Evolutionary conservation across 495 filamentous ascomycete genomes (phyloP), one percentile per base, ranked within the genome.

Genomic region (Paragyromitra xinjiangensis): DNA sequence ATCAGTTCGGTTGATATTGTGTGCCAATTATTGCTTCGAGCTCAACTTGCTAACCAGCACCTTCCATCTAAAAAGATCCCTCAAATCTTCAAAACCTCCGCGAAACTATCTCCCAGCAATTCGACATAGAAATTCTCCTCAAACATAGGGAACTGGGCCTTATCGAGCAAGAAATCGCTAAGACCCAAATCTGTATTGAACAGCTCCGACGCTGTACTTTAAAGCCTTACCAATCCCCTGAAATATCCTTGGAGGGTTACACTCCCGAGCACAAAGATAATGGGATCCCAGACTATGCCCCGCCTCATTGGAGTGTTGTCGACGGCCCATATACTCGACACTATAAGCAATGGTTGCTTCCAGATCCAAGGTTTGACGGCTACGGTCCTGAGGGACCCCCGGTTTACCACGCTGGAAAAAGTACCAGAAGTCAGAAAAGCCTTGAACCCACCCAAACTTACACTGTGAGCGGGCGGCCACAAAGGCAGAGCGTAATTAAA

Each of bases 101-200:
- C 78, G 90, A 95, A 51, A 89, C 87, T 8, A 91, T 98, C 79
- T 91, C 94, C 79, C 88, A 91, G 51, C 93, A 98, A 84, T 90
- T 99, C 83, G 91, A 92, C 79, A 89, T 96, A 72, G 94, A 98
- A 84, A 94, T 98, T 53, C 85, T 98, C 69, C 84, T 97, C 78
- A 99, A 98, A 86, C 95, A 99, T 82, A 89, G 94, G 77, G 95
- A 99, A 85, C 85, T 98, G 34, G 92, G 94, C 16, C 87, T 97
- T 71, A 97, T 99, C 84, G 93, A 98, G 83, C 94, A 97, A 84
- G 94, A 98, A 84, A 89, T 98, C 74, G 94, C 93, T 78, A 97
- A 97, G 86, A 97, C 94, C 79, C 94, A 98, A 86, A 86, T 94
- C 78, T 92, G 94, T n/a, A 88, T 98, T 77, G 95, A 99, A 84